Evolutionary conservation across 2,329 filamentous ascomycete genomes (phyloP).

Genomic region (Pseudogymnoascus sp.): DNA sequence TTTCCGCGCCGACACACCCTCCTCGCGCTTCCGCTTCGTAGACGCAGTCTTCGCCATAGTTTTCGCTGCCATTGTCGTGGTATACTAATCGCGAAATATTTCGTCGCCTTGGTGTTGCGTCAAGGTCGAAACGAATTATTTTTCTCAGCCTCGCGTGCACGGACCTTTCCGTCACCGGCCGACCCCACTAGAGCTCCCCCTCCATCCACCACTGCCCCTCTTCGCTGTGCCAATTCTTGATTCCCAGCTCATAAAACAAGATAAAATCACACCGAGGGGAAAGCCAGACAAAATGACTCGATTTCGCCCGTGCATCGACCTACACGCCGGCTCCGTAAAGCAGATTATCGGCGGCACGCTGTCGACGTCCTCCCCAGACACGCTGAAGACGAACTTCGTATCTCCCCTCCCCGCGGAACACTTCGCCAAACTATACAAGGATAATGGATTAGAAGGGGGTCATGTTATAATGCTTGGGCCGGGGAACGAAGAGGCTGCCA

Average conservation of each 20-base stretch:
- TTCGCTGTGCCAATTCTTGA: neutral
- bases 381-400: conserved; percentile 83
- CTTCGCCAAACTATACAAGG: conserved; percentile 75
- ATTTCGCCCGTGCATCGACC: conserved; percentile 93
- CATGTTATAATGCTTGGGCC: conserved; percentile 97
- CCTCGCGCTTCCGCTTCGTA: conserved; percentile 40
- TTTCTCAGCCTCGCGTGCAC: neutral
- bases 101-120: neutral
- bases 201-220: neutral
- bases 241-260: neutral
- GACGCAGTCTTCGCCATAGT: neutral
- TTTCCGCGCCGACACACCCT: conserved; percentile 15
- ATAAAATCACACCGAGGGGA: neutral
- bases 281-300: conserved; percentile 63
- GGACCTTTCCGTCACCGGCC: neutral
- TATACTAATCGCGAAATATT: neutral
- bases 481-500: conserved; percentile 74
- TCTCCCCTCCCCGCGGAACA: conserved; percentile 74
- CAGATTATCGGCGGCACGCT: conserved; percentile 96
- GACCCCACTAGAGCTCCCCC: neutral
- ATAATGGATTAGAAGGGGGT: conserved; percentile 66
- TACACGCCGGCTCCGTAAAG: conserved; percentile 96
- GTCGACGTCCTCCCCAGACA: conserved; percentile 52
- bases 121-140: neutral
- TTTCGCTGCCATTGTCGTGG: neutral